These are phyloP conservation scores for Atalantia buxifolia DNA, from an alignment of 345 rosid species.

Conservation along the genomic window DNA sequence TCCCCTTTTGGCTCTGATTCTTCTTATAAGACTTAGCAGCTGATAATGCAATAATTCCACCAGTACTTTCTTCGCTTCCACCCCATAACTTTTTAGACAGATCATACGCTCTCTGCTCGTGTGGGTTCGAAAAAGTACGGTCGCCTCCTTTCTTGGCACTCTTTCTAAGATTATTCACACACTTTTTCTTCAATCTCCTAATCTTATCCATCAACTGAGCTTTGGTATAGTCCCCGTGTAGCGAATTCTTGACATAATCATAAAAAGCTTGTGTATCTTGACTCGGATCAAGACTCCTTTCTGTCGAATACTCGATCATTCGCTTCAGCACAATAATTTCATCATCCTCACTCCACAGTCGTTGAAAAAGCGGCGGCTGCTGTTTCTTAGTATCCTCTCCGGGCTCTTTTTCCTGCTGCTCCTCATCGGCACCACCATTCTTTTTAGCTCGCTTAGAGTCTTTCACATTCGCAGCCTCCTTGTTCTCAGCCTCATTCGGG, in stretches of 20 bases:
- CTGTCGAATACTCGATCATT: slow-evolving; percentile 28
- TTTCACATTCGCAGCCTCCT: neutral
- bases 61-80: neutral
- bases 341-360: slow-evolving; percentile 48
- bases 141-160: slow-evolving; percentile 22
- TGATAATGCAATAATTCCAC: neutral
- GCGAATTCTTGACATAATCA: slow-evolving; percentile 38
- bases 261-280: slow-evolving; percentile 36
- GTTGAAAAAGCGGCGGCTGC: slow-evolving; percentile 28
- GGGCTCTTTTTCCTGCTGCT: slow-evolving; percentile 18
- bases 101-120: slow-evolving; percentile 29
- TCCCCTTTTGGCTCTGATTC: slow-evolving; percentile 12
- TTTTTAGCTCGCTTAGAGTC: slow-evolving; percentile 30
- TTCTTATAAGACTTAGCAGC: slow-evolving; percentile 16
- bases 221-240: slow-evolving; percentile 32
- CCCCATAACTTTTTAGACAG: slow-evolving; percentile 38
- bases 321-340: slow-evolving; percentile 47
- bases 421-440: slow-evolving; percentile 12
- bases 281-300: slow-evolving; percentile 29
- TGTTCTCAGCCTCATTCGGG: slow-evolving; percentile 1
- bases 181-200: slow-evolving; percentile 41
- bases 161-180: slow-evolving; percentile 9
- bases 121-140: slow-evolving; percentile 18
- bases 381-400: slow-evolving; percentile 41
- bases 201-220: slow-evolving; percentile 43